phyloP scores from a whole-genome alignment of 2,329 filamentous ascomycete genomes.

The Samsoniella hepiali region DNA sequence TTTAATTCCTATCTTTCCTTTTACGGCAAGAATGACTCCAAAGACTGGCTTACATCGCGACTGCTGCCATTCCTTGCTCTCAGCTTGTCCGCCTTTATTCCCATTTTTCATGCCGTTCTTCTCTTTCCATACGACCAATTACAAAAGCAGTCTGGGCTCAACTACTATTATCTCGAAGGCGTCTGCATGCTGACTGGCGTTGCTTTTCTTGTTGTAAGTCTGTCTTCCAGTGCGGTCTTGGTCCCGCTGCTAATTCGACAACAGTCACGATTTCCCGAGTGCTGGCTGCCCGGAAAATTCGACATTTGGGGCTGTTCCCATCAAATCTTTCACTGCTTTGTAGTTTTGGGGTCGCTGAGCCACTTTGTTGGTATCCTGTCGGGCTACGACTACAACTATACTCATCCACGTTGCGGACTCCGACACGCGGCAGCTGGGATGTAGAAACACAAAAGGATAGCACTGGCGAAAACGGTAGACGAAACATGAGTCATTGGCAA shows the following conservation, averaged over 20 bases:
- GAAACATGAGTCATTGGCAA: not conserved
- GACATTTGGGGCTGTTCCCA: conserved; percentile 45
- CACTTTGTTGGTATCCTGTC: conserved; percentile 22
- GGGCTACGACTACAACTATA: conserved; percentile 26
- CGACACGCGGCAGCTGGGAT: conserved; percentile 7
- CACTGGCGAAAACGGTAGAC: not conserved
- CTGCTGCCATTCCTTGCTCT: conserved; percentile 36
- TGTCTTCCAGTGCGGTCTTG: not conserved
- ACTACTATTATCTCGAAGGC: conserved; percentile 40
- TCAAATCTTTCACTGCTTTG: conserved; percentile 45
- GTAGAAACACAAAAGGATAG: not conserved
- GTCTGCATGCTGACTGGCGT: conserved; percentile 36
- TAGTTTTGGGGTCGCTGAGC: conserved; percentile 35
- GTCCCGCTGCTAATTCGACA: not conserved
- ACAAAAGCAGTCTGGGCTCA: conserved; percentile 37
- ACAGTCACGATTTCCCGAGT: conserved; percentile 43
- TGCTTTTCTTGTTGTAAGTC: conserved; percentile 38
- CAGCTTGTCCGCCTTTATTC: conserved; percentile 37
- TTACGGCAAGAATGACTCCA: conserved; percentile 34
- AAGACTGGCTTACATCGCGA: conserved; percentile 35
- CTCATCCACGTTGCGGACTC: conserved; percentile 17
- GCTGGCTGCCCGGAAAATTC: conserved; percentile 39
- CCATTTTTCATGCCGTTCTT: conserved; percentile 37
- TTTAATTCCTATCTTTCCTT: conserved; percentile 35
- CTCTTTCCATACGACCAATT: conserved; percentile 38